phyloP scores from a whole-genome alignment of 345 rosid species.

The Microcos paniculata region DNA sequence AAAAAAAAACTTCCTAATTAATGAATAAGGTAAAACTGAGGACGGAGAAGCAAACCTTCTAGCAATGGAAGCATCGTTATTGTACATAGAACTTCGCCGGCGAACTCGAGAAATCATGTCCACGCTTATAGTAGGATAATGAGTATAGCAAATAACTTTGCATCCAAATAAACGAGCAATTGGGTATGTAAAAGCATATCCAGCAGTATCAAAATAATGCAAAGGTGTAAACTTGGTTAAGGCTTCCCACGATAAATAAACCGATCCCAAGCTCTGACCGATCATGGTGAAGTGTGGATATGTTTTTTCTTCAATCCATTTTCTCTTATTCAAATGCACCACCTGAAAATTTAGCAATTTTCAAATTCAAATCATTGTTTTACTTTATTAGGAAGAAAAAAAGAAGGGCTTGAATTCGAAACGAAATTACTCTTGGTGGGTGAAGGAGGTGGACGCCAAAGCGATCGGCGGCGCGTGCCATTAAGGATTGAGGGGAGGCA shows the following conservation, averaged over 20 bases:
- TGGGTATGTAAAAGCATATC: conserved; percentile 93
- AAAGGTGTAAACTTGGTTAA: conserved; percentile 72
- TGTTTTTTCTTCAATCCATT: conserved; percentile 81
- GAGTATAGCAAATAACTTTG: conserved; percentile 89
- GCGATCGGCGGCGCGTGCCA: conserved; percentile 72
- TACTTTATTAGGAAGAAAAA: not conserved
- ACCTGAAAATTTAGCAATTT: conserved; percentile 48
- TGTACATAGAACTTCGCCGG: conserved; percentile 69
- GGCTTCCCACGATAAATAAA: conserved; percentile 89
- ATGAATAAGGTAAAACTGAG: not conserved
- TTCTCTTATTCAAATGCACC: conserved; percentile 69
- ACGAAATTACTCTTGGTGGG: conserved; percentile 60
- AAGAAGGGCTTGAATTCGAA: not conserved
- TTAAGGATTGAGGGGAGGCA: conserved; percentile 56
- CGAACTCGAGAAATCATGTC: conserved; percentile 94
- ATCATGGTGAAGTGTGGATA: conserved; percentile 93
- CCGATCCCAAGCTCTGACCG: conserved; percentile 94
- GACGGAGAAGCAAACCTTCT: conserved; percentile 48
- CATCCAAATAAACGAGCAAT: conserved; percentile 92
- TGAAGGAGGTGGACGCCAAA: conserved; percentile 70
- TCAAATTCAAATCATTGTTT: not conserved
- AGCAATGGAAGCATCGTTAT: conserved; percentile 67
- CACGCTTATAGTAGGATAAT: conserved; percentile 89
- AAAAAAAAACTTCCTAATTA: too few species aligned
- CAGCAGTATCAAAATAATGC: conserved; percentile 76